Evolutionary conservation across 352 stramenopile species (phyloP).

Genomic region (Phytophthora cactorum): DNA sequence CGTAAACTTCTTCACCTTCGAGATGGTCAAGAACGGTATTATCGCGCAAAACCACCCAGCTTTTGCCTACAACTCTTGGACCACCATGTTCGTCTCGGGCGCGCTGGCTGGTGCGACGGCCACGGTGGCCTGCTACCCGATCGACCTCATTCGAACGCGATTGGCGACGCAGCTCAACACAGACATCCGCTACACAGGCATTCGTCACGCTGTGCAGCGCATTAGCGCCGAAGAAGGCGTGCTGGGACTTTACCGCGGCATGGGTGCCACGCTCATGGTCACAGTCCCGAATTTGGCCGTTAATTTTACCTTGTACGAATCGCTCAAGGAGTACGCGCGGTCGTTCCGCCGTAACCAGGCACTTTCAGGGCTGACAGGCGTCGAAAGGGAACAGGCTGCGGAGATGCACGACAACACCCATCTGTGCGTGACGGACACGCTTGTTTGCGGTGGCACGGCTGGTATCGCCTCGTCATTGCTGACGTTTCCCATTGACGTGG

Average conservation of each 20-base stretch:
- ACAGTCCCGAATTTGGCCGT: slow-evolving; percentile 96
- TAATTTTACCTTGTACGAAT: slow-evolving; percentile 96
- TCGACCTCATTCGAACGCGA: slow-evolving; percentile 95
- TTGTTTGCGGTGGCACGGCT: slow-evolving; percentile 91
- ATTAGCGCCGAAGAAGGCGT: slow-evolving; percentile 91
- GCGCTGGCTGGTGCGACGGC: slow-evolving; percentile 74
- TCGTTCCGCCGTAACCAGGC: slow-evolving; percentile 68
- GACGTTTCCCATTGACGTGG: slow-evolving; percentile 96
- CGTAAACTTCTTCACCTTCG: slow-evolving; percentile 97
- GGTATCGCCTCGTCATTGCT: slow-evolving; percentile 93
- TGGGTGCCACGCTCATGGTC: slow-evolving; percentile 94
- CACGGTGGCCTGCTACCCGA: slow-evolving; percentile 94
- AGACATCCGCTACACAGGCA: slow-evolving; percentile 91
- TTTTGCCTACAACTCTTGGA: slow-evolving; percentile 79
- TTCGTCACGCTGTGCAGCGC: slow-evolving; percentile 93
- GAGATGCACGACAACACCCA: slow-evolving; percentile 33
- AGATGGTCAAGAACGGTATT: slow-evolving; percentile 88
- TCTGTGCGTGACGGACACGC: slow-evolving; percentile 82
- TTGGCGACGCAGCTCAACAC: slow-evolving; percentile 93
- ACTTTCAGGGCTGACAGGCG: slow-evolving; percentile 34
- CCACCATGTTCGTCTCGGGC: slow-evolving; percentile 78
- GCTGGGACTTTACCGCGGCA: slow-evolving; percentile 93
- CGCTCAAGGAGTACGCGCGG: slow-evolving; percentile 90
- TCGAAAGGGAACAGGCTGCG: slow-evolving; percentile 32
- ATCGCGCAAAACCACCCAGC: slow-evolving; percentile 65